Conservation (phyloP, 257 asterid genomes). For the Przewalskia tangutica region DNA sequence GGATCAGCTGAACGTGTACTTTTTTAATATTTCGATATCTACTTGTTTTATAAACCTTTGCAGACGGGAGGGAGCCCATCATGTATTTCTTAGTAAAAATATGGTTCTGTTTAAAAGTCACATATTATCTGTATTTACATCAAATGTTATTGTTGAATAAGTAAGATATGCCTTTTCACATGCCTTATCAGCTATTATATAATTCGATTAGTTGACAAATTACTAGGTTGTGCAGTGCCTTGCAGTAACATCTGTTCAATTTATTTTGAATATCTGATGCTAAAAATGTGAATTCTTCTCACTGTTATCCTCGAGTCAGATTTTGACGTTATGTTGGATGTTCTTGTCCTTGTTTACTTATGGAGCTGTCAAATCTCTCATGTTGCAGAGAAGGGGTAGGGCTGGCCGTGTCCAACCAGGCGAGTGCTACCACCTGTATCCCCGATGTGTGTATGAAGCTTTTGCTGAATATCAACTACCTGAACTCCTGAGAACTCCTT, state of each 20-base stretch:
- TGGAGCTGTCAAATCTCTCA: not conserved
- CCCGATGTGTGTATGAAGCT: constrained; percentile 89
- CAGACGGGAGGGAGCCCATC: not conserved
- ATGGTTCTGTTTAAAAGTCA: not conserved
- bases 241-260: not conserved
- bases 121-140: not conserved
- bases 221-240: not conserved
- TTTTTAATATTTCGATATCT: not conserved
- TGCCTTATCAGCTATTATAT: not conserved
- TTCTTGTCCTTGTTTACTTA: not conserved
- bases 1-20: not conserved
- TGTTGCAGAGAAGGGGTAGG: constrained; percentile 93
- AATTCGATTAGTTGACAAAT: not conserved
- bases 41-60: not conserved
- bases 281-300: not conserved
- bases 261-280: not conserved
- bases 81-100: not conserved
- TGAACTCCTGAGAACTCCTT: constrained; percentile 89
- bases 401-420: constrained; percentile 99
- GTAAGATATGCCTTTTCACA: not conserved
- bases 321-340: not conserved
- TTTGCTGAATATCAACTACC: constrained; percentile 96
- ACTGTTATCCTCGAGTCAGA: not conserved
- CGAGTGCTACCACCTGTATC: constrained; percentile 92
- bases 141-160: not conserved